phyloP scores from a whole-genome alignment of 257 asterid species.

The Linderniella brevidens region DNA sequence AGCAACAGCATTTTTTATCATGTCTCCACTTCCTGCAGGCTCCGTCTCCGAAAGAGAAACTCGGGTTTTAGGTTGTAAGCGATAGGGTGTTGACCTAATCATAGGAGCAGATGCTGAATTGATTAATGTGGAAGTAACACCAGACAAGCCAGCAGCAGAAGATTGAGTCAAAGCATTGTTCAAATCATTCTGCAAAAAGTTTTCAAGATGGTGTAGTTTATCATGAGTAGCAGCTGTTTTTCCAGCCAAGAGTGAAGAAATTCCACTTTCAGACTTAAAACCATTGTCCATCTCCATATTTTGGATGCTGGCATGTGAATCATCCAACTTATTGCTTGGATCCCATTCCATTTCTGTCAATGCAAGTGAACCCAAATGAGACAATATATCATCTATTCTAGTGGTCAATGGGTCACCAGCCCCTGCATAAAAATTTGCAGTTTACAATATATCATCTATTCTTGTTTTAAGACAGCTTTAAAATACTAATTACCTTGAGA shows the following conservation, averaged over 20 bases:
- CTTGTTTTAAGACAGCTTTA: slow-evolving; percentile 10
- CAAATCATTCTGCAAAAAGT: slow-evolving; percentile 49
- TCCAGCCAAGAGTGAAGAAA: slow-evolving; percentile 25
- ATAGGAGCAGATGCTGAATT: slow-evolving; percentile 60
- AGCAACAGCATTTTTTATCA: slow-evolving; percentile 16
- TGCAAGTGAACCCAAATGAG: slow-evolving; percentile 71
- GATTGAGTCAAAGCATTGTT: slow-evolving; percentile 69
- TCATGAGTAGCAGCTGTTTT: slow-evolving; percentile 30
- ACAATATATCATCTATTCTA: slow-evolving; percentile 35
- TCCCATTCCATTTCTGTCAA: slow-evolving; percentile 72
- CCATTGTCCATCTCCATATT: slow-evolving; percentile 38
- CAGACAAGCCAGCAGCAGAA: slow-evolving; percentile 54
- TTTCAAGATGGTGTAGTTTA: slow-evolving; percentile 38
- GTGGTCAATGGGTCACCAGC: slow-evolving; percentile 36
- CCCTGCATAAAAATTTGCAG: slow-evolving; percentile 35
- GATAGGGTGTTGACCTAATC: slow-evolving; percentile 59
- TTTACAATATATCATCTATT: slow-evolving; percentile 11
- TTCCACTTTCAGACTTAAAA: slow-evolving; percentile 23
- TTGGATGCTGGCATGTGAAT: slow-evolving; percentile 31
- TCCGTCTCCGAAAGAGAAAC: slow-evolving; percentile 17
- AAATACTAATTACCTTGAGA: slow-evolving; percentile 40
- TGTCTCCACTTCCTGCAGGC: slow-evolving; percentile 23
- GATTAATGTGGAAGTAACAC: slow-evolving; percentile 58
- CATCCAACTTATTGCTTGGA: slow-evolving; percentile 34
- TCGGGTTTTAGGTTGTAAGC: slow-evolving; percentile 30